Evolutionary conservation across 345 rosid genomes (phyloP).

Genomic region (Corchorus capsularis): DNA sequence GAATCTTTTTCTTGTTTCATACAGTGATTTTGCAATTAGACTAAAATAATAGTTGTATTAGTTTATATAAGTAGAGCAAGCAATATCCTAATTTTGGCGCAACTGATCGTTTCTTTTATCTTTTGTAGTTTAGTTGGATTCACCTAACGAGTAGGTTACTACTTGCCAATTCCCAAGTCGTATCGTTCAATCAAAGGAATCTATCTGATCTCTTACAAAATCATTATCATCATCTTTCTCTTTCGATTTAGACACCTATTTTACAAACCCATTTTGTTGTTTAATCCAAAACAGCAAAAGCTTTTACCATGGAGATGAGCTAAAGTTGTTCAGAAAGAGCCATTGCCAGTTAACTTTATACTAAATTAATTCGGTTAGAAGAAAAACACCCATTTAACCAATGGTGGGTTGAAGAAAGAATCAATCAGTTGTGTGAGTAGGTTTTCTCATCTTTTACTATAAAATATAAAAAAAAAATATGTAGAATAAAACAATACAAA

Average conservation of each 20-base stretch:
- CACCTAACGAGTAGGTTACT: constrained; percentile 1
- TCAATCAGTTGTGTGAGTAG: not conserved
- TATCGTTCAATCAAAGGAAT: constrained; percentile 4
- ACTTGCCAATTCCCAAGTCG: not conserved
- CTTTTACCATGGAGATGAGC: not conserved
- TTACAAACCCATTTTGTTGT: not conserved
- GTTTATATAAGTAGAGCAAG: not conserved
- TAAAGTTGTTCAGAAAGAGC: too few relatives aligned
- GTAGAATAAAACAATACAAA: constrained; percentile 17
- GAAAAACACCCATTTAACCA: not conserved
- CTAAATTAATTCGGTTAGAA: too few relatives aligned
- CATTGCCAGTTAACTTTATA: not conserved
- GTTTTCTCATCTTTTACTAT: too few relatives aligned
- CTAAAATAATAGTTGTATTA: too few relatives aligned
- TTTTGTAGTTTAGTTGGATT: not conserved
- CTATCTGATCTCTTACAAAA: not conserved
- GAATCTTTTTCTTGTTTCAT: too few relatives aligned
- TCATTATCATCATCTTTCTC: not conserved
- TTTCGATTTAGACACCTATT: not conserved
- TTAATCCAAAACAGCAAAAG: not conserved
- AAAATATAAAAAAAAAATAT: not conserved
- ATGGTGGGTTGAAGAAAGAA: not conserved
- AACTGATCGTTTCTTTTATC: not conserved
- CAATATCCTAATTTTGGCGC: not conserved
- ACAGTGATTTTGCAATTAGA: too few relatives aligned